Conservation (phyloP, 805 yeast species). For the Naumovozyma baii region DNA sequence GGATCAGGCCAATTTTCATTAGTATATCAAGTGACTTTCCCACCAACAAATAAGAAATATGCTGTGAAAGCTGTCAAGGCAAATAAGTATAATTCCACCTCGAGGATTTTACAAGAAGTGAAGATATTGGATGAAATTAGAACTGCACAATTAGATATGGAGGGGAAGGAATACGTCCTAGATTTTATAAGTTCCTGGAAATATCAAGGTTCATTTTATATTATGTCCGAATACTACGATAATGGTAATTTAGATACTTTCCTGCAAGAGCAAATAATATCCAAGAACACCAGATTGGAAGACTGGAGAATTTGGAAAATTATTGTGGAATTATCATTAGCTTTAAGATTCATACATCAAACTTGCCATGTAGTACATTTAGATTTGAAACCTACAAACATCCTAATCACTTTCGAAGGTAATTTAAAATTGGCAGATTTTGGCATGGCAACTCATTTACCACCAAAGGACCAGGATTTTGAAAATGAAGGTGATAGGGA, state of each 20-base stretch:
- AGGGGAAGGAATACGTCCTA: slow-evolving; percentile 69
- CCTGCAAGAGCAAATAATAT: slow-evolving; percentile 64
- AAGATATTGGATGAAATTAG: slow-evolving; percentile 21
- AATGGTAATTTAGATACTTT: slow-evolving; percentile 84
- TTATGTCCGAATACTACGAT: slow-evolving; percentile 92
- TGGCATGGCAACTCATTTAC: slow-evolving; percentile 82
- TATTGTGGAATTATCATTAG: slow-evolving; percentile 70
- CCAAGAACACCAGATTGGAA: slow-evolving; percentile 52
- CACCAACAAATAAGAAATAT: slow-evolving; percentile 44
- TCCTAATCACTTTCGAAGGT: slow-evolving; percentile 91
- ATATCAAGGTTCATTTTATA: slow-evolving; percentile 60
- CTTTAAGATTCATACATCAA: slow-evolving; percentile 70
- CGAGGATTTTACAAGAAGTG: slow-evolving; percentile 26
- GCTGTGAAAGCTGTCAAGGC: slow-evolving; percentile 84
- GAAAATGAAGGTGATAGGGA: slow-evolving; percentile 97
- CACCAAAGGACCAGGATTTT: slow-evolving; percentile 49
- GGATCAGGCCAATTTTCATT: slow-evolving; percentile 86
- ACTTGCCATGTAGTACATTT: slow-evolving; percentile 68
- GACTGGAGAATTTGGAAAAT: slow-evolving; percentile 99
- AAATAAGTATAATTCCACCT: slow-evolving; percentile 20
- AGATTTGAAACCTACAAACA: slow-evolving; percentile 91
- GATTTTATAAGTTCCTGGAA: slow-evolving; percentile 84
- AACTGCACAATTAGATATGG: slow-evolving; percentile 37
- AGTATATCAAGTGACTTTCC: slow-evolving; percentile 73
- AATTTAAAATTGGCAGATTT: slow-evolving; percentile 90